Percentiles rank a stretch among this genome's conserved stretches.
phyloP scores from a whole-genome alignment of 169 alveolate genomes.

The Cyclospora cayetanensis region DNA sequence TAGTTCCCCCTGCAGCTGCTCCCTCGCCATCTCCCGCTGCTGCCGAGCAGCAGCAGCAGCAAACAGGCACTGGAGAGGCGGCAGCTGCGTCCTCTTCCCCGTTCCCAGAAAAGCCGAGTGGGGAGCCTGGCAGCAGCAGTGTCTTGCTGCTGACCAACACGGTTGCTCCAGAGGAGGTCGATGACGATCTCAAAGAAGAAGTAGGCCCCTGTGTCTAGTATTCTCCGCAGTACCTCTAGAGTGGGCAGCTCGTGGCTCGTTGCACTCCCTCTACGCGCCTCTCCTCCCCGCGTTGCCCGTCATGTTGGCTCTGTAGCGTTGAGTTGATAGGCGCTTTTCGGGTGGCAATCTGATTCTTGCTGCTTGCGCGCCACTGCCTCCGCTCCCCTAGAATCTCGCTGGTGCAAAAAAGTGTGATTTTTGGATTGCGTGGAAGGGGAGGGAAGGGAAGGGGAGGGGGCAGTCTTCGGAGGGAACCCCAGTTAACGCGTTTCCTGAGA shows the following conservation, averaged over 20 bases:
- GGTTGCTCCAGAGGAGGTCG: constrained; percentile 79
- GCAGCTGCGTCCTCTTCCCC: constrained; percentile 2
- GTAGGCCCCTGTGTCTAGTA: constrained; percentile 45
- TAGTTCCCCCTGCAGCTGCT: constrained; percentile 69
- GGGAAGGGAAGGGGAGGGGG: neutral
- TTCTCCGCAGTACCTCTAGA: too few species aligned
- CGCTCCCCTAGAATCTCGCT: too few species aligned
- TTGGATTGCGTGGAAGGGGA: too few species aligned
- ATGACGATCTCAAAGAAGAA: constrained; percentile 75
- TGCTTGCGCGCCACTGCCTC: too few species aligned
- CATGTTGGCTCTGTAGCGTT: too few species aligned
- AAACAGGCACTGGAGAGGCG: neutral
- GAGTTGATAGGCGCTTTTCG: too few species aligned
- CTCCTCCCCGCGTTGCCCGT: too few species aligned
- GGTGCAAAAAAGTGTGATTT: neutral
- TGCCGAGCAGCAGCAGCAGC: constrained; percentile 69
- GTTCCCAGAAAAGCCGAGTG: neutral
- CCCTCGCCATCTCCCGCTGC: constrained; percentile 64
- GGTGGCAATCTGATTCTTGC: too few species aligned
- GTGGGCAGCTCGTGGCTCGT: too few species aligned
- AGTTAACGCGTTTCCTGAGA: neutral
- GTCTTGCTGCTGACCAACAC: constrained; percentile 72
- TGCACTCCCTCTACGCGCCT: too few species aligned
- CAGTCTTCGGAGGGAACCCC: neutral
- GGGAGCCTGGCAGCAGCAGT: neutral